A percentile compares a stretch with the other conserved stretches of the same genome.
Evolutionary conservation across 148 eudicot genomes (phyloP).

Genomic region (Silene latifolia): DNA sequence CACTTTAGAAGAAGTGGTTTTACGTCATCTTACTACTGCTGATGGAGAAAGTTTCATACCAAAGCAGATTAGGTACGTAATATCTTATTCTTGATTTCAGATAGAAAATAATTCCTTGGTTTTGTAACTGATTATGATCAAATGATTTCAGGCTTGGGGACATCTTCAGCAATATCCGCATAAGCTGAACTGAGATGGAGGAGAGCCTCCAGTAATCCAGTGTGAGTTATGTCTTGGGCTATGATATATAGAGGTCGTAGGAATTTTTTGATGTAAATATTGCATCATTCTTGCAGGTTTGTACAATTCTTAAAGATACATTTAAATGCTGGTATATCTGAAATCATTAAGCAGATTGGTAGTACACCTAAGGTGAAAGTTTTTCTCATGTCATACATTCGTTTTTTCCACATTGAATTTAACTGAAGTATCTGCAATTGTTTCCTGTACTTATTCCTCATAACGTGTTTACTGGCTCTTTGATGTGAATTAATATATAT

Average conservation of each 20-base stretch:
- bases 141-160: constrained; percentile 56
- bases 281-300: constrained; percentile 30
- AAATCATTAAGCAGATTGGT: constrained; percentile 20
- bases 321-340: constrained; percentile 26
- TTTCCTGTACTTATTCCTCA: background rate
- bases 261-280: background rate
- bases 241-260: background rate
- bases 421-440: background rate
- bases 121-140: constrained; percentile 6
- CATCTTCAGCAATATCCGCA: constrained; percentile 46
- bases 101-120: background rate
- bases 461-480: background rate
- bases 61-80: constrained; percentile 56
- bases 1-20: constrained; percentile 63
- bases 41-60: constrained; percentile 72
- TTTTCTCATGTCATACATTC: background rate
- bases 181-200: constrained; percentile 39
- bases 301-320: constrained; percentile 15
- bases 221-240: constrained; percentile 25
- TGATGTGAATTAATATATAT: no score
- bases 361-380: constrained; percentile 22
- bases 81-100: background rate
- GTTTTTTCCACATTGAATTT: background rate
- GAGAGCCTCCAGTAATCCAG: constrained; percentile 30
- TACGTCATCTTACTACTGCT: constrained; percentile 81